Base-by-base conservation (phyloP, 164 flowering plant genomes). In the Vitis cinerea region DNA sequence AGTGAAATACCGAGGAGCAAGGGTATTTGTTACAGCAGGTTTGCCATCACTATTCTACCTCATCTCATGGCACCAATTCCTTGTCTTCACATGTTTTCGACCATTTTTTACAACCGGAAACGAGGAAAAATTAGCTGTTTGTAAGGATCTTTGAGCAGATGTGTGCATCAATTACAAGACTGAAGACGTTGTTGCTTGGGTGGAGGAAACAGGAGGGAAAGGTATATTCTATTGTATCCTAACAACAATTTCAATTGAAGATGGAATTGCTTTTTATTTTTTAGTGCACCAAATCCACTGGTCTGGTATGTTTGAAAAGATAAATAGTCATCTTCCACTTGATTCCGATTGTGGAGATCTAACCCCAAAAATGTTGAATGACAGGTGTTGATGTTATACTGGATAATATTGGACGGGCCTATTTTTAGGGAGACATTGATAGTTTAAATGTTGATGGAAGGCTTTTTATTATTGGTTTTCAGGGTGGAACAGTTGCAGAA, bases 21-120 rank as follows among this genome's bases (percentile, higher is more conserved):
- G 73, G 75, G 99, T 92, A 10, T 88, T 95, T 76, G 87, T 87
- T 61, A 94, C 98, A 37, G 97, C 97, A 88, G 98, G 98, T 91
- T 31, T 64, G 67, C 51, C 49, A 23, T n/a, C 50, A 55, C 8
- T 27, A 29, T 51, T 37, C 44, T 6, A 37, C 7, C 44, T 65
- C 8, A 49, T 23, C 27, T 6, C 9, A 48, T 72, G 50, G 1
- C 13, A 48, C 37, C 10, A 10, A 37, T 12, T 58, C 15, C 14
- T 7, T 55, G 12, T 30, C 17, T 29, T 47, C 31, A 47, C 64
- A 29, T n/a, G 13, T 19, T 19, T 59, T 8, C 14, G 15, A 52
- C 17, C 44, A 3, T 37, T 37, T 61, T 63, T n/a, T 57, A 58
- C 3, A 59, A 16, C 83, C 90, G 94, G 96, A 37, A 88, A 78